Base-by-base conservation (phyloP, 2,329 filamentous ascomycete genomes). In the Neopestalotiopsis sp. region DNA sequence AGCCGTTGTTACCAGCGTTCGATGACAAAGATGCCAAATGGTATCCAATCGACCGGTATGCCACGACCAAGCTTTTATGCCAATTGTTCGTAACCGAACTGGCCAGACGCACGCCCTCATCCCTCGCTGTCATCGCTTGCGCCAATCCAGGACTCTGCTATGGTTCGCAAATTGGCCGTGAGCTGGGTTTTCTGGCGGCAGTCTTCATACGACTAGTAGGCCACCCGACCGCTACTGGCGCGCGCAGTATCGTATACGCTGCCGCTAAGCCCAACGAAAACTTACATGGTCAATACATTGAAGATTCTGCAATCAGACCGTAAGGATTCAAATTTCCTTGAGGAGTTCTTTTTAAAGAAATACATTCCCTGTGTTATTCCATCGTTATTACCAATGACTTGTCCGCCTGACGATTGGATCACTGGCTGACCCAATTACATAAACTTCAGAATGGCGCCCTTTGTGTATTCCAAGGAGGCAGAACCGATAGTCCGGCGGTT, bases 381-480 rank as follows among this genome's bases (percentile, higher is more conserved):
- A n/a, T n/a, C 10, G 17, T 42, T 24, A 17, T 20, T 1, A 38
- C 14, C 30, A 5, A 38, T 38, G 24, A 61, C 1, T 24, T 17
- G 28, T 4, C 3, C 28, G 30, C 58, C 58, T 7, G 3, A 32
- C 30, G 20, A n/a, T 30, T 24, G 30, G 62, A 53, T 5, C 5
- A 1, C 32, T 28, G 10, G 57, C 42, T 65, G n/a, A 65, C 42
- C 13, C 3, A 17, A 38, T 5, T 63, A n/a, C n/a, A 1, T 49
- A 14, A 5, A 40, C 17, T 45, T 13, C 6, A 66, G 76, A 7
- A 76, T 72, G 66, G 73, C 74, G 3, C 45, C 67, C 14, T 62
- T 74, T 1, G 17, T 73, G n/a, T 77, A 76, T 42, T 74, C 72
- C 9, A 42, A 71, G 38, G 72, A 72, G 45, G 74, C 74, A 1